phyloP scores from a whole-genome alignment of 352 stramenopile species.

The Phytophthora pinifolia region DNA sequence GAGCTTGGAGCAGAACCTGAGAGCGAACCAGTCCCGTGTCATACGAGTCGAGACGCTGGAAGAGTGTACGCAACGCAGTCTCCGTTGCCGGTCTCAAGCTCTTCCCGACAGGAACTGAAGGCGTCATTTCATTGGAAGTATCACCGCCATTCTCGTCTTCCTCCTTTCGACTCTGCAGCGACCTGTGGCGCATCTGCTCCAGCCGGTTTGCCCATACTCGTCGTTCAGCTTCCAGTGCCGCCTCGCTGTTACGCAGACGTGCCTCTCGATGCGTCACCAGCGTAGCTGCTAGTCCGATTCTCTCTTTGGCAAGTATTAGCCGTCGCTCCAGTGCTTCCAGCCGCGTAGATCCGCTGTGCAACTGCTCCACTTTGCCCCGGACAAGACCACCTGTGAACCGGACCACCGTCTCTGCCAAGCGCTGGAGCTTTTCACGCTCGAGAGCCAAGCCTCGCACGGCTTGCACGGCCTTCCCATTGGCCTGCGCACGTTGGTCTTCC shows the following conservation, averaged over 20 bases:
- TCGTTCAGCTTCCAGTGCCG: conserved; percentile 49
- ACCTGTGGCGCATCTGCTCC: conserved; percentile 23
- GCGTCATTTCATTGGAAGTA: background rate
- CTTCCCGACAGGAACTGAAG: conserved; percentile 16
- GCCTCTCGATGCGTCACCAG: conserved; percentile 56
- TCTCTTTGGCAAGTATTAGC: conserved; percentile 38
- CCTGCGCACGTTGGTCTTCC: conserved; percentile 23
- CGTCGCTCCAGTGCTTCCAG: conserved; percentile 47
- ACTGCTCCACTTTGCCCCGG: conserved; percentile 47
- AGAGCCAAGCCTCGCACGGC: conserved; percentile 48
- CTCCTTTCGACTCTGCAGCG: background rate
- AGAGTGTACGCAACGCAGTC: conserved; percentile 50
- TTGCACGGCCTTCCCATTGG: conserved; percentile 45
- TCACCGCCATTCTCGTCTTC: conserved; percentile 10
- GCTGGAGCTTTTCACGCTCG: conserved; percentile 51
- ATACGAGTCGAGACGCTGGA: conserved; percentile 70
- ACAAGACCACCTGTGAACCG: conserved; percentile 48
- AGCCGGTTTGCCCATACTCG: conserved; percentile 38
- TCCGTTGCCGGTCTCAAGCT: conserved; percentile 54
- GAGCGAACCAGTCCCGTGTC: conserved; percentile 50
- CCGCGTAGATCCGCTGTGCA: conserved; percentile 29
- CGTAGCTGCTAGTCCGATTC: conserved; percentile 39
- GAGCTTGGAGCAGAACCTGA: conserved; percentile 34
- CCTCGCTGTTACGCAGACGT: conserved; percentile 64
- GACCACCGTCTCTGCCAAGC: conserved; percentile 44